Base-by-base conservation (phyloP, 768 basidiomycete genomes). In the Hortiboletus flavorubellus region DNA sequence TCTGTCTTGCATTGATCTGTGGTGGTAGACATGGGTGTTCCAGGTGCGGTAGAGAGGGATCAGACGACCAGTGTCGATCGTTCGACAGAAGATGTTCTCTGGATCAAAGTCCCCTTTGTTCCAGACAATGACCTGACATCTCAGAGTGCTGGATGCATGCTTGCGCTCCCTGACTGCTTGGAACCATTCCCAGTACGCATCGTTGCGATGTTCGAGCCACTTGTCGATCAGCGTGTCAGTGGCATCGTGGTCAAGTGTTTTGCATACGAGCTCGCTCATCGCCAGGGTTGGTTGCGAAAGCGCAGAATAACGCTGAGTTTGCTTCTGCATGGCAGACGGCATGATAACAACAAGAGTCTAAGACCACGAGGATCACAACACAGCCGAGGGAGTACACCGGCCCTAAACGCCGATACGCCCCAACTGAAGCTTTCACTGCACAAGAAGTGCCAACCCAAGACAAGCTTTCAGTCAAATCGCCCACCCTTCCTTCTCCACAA, bases 221-320 rank as follows among this genome's bases (percentile, higher is more conserved):
- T 85, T 87, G 77, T 90, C 86, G 73, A 90, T 89, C 62, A 90
- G 83, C 74, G 83, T 78, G 73, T 88, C 86, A 1, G 87, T 88
- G 16, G 84, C 79, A 60, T 87, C 84, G 73, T 87, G 83, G 72
- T 87, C 85, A 53, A 90, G 78, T 6, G 86, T 87, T 40, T 87
- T 89, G 72, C 85, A 84, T 51, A 89, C 82, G 46, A 90, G 86
- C 74, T 90, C 87, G 56, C 84, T 85, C 83, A 87, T 88, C 40
- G 81, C 78, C 53, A 90, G 80, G 30, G 75, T 78, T 6, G 88
- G 87, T 21, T 86, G 84, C 0, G 78, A 77, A 60, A 86, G 79
- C 21, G 83, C 79, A 39, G 86, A 88, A 67, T 89, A 90, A 53
- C 75, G 68, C 40, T 60, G 71, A 51, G 42, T 46, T 41, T 51